These are phyloP conservation scores for Penicillium waksmanii DNA, from an alignment of 495 filamentous ascomycete genomes.

Conservation along the genomic window DNA sequence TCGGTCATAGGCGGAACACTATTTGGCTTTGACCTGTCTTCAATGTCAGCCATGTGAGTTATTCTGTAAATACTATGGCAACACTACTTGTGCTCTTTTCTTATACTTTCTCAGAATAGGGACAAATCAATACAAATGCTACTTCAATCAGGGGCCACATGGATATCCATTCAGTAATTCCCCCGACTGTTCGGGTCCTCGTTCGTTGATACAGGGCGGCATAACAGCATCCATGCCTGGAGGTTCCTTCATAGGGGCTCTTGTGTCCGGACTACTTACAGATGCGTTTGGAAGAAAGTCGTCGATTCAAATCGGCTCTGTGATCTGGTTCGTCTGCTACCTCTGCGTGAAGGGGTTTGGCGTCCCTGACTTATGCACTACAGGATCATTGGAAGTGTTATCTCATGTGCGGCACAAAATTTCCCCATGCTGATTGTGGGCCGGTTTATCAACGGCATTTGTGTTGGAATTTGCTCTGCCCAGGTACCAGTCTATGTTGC, in stretches of 20 bases:
- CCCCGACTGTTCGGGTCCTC: slow-evolving; percentile 49
- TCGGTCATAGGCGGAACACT: slow-evolving; percentile 58
- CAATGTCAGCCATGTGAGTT: slow-evolving; percentile 68
- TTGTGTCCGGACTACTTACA: slow-evolving; percentile 66
- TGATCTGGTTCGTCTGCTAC: slow-evolving; percentile 55
- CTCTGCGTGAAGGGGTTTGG: neutral
- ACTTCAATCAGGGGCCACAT: slow-evolving; percentile 53
- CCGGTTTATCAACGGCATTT: slow-evolving; percentile 74
- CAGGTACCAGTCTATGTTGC: slow-evolving; percentile 79
- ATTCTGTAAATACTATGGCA: neutral
- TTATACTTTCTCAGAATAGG: slow-evolving; percentile 29
- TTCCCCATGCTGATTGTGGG: slow-evolving; percentile 73
- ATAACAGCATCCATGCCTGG: slow-evolving; percentile 72
- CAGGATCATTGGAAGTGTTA: slow-evolving; percentile 58
- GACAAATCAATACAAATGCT: slow-evolving; percentile 59
- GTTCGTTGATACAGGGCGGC: slow-evolving; percentile 52
- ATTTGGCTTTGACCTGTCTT: slow-evolving; percentile 76
- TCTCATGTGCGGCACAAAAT: slow-evolving; percentile 70
- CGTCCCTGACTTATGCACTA: neutral
- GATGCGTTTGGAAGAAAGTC: slow-evolving; percentile 67
- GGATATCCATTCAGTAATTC: slow-evolving; percentile 26
- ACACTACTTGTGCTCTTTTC: neutral
- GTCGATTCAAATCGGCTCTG: slow-evolving; percentile 61
- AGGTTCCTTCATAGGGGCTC: slow-evolving; percentile 70
- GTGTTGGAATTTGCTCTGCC: slow-evolving; percentile 77